Conservation (phyloP, 805 yeast genomes). For the Pichia eremophila region DNA sequence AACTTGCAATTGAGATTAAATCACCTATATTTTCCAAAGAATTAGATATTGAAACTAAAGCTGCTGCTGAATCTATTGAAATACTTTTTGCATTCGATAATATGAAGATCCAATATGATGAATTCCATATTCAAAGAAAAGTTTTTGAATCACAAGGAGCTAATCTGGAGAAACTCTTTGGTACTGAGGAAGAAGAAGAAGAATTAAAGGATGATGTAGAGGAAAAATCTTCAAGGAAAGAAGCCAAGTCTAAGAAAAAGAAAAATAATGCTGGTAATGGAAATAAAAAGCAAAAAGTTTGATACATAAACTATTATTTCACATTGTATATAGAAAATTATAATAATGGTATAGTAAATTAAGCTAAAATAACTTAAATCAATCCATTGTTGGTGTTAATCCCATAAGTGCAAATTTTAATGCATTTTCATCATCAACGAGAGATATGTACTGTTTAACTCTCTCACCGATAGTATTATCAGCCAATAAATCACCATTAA, state of each 20-base stretch:
- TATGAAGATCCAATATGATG: slow-evolving; percentile 40
- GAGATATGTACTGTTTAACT: slow-evolving; percentile 57
- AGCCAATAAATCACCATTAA: slow-evolving; percentile 39
- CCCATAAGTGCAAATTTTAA: slow-evolving; percentile 73
- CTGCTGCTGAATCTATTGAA: slow-evolving; percentile 19
- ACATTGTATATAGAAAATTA: too few relatives aligned
- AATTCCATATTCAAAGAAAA: slow-evolving; percentile 29
- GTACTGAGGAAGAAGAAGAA: slow-evolving; percentile 13
- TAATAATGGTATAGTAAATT: too few relatives aligned
- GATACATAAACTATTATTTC: neutral
- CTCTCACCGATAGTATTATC: slow-evolving; percentile 41
- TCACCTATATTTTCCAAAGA: slow-evolving; percentile 18
- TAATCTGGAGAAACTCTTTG: slow-evolving; percentile 19
- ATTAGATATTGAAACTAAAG: slow-evolving; percentile 9
- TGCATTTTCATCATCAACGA: slow-evolving; percentile 49
- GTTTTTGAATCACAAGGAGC: slow-evolving; percentile 23
- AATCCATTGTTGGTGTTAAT: slow-evolving; percentile 41
- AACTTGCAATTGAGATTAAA: slow-evolving; percentile 11
- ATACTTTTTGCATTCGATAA: slow-evolving; percentile 57
- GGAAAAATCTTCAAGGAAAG: neutral
- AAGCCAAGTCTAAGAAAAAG: neutral
- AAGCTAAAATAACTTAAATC: neutral
- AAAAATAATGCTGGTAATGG: neutral
- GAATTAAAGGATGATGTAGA: neutral
- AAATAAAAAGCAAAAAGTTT: neutral